phyloP scores from a whole-genome alignment of 352 stramenopile genomes.

The Phytopythium vexans region DNA sequence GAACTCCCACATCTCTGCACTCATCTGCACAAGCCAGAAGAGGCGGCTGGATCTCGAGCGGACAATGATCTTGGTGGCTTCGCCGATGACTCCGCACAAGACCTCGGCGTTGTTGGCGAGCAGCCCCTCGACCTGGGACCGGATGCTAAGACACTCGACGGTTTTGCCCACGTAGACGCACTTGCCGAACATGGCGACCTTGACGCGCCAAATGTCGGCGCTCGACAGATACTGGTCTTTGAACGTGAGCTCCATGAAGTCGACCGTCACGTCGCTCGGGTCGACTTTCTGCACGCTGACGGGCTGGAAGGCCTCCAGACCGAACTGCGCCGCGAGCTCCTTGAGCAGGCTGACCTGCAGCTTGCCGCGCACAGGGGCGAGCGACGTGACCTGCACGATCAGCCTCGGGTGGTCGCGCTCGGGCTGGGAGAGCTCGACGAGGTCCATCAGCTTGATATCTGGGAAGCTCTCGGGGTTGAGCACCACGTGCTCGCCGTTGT shows the following conservation, averaged over 20 bases:
- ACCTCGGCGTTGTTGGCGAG: conserved; percentile 65
- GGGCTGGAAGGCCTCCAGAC: conserved; percentile 56
- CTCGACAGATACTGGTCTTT: conserved; percentile 91
- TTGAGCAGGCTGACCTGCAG: conserved; percentile 77
- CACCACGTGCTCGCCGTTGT: conserved; percentile 60
- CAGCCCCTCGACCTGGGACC: conserved; percentile 90
- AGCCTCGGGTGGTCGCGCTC: conserved; percentile 58
- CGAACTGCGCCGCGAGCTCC: conserved; percentile 70
- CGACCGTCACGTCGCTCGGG: conserved; percentile 48
- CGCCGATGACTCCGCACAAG: conserved; percentile 91
- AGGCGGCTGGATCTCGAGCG: conserved; percentile 93
- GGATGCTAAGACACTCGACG: conserved; percentile 68
- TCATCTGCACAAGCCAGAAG: conserved; percentile 98
- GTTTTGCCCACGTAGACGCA: conserved; percentile 78
- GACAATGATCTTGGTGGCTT: conserved; percentile 96
- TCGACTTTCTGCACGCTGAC: conserved; percentile 63
- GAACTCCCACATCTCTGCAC: conserved; percentile 93
- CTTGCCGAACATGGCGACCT: conserved; percentile 71
- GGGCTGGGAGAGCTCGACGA: conserved; percentile 61
- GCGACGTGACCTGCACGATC: conserved; percentile 58
- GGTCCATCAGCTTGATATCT: conserved; percentile 45
- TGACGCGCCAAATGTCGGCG: conserved; percentile 88
- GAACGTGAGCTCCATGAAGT: conserved; percentile 89
- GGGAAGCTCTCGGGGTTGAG: conserved; percentile 77
- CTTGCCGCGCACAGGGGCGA: conserved; percentile 64